These are phyloP conservation scores for Apiospora aurea DNA, from an alignment of 2,329 filamentous ascomycete genomes.

Conservation along the genomic window DNA sequence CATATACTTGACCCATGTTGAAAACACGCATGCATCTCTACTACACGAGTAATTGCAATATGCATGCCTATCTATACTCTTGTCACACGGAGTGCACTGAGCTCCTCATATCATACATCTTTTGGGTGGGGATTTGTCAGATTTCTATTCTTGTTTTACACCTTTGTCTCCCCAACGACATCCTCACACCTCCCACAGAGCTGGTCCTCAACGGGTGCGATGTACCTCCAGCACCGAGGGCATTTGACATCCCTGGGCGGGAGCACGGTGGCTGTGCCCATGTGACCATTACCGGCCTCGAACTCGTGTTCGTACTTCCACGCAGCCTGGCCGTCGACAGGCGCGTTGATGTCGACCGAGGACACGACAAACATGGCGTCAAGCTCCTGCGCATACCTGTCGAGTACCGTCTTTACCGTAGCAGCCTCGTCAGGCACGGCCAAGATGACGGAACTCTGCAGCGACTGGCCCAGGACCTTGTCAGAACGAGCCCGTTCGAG, in stretches of 20 bases:
- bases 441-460: constrained; percentile 77
- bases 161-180: constrained; percentile 53
- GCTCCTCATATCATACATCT: not conserved
- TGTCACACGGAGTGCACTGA: not conserved
- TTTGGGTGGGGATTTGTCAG: not conserved
- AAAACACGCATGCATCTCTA: no score
- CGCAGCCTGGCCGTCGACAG: constrained; percentile 32
- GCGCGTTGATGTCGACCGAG: constrained; percentile 58
- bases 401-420: constrained; percentile 43
- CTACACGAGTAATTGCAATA: not conserved
- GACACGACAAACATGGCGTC: constrained; percentile 75
- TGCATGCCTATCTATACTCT: not conserved
- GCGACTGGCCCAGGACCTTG: constrained; percentile 79
- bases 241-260: constrained; percentile 73
- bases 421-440: constrained; percentile 47
- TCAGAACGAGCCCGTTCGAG: constrained; percentile 76
- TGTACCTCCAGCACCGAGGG: constrained; percentile 86
- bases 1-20: no score
- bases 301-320: constrained; percentile 55
- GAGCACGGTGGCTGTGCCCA: constrained; percentile 52
- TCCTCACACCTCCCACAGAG: constrained; percentile 79
- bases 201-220: constrained; percentile 68
- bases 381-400: constrained; percentile 58
- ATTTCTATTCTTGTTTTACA: not conserved
- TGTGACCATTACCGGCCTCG: constrained; percentile 45